Evolutionary conservation across 2,329 filamentous ascomycete genomes (phyloP).

Genomic region (Moelleriella libera): DNA sequence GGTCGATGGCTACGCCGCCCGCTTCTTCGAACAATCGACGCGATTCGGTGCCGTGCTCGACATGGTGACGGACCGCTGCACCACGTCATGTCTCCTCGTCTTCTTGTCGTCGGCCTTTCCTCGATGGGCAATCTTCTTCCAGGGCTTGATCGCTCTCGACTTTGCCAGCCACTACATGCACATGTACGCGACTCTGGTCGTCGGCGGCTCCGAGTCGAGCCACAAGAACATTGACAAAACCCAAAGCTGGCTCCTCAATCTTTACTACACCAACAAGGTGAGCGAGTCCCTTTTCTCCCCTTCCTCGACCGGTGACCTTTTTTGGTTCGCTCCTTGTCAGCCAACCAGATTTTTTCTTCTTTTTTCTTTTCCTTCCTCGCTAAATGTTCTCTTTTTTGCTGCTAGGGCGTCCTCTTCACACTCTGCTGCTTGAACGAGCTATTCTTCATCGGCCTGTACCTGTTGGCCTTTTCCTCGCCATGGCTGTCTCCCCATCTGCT

Average conservation of each 20-base stretch:
- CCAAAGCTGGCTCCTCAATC: constrained; percentile 76
- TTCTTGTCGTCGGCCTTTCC: constrained; percentile 93
- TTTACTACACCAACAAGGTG: constrained; percentile 97
- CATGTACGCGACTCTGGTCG: constrained; percentile 90
- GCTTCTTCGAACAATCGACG: constrained; percentile 72
- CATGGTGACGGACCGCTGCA: constrained; percentile 98
- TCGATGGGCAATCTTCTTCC: constrained; percentile 86
- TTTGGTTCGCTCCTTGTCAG: not conserved
- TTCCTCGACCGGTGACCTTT: not conserved
- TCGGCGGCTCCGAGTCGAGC: constrained; percentile 66
- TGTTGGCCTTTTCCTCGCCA: constrained; percentile 91
- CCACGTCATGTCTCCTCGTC: constrained; percentile 84
- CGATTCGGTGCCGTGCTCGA: constrained; percentile 93
- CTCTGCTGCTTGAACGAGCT: constrained; percentile 86
- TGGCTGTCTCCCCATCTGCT: constrained; percentile 75
- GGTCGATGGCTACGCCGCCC: constrained; percentile 82
- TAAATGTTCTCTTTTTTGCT: too few relatives aligned
- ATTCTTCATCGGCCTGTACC: constrained; percentile 97
- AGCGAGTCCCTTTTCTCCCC: not conserved
- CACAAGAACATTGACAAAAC: constrained; percentile 91
- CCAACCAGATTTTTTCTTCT: not conserved
- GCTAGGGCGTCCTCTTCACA: constrained; percentile 74
- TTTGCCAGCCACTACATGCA: constrained; percentile 97
- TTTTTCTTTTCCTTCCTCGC: not conserved
- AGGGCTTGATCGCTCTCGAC: constrained; percentile 82